Conservation (phyloP, 2,329 filamentous ascomycete genomes). For the Lizonia empirigonia region DNA sequence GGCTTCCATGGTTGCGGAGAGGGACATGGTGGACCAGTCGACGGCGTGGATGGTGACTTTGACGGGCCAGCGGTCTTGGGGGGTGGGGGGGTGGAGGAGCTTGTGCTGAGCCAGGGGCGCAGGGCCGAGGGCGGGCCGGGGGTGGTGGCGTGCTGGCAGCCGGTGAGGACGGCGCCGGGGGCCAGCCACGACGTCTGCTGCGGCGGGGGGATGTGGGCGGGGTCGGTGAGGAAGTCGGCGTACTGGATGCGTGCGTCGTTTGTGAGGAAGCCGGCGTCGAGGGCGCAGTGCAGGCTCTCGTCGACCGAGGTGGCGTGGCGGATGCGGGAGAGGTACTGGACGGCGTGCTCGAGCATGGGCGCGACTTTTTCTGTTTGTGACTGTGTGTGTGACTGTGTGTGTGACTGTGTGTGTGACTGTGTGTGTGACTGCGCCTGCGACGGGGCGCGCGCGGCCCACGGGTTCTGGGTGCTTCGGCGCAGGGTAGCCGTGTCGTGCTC, state of each 20-base stretch:
- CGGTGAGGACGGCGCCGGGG: slow-evolving; percentile 65
- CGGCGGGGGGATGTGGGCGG: slow-evolving; percentile 57
- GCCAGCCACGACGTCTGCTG: slow-evolving; percentile 65
- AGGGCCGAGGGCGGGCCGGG: slow-evolving; percentile 10
- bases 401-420: slow-evolving; percentile 33
- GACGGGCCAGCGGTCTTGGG: slow-evolving; percentile 69
- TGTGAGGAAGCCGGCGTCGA: slow-evolving; percentile 60
- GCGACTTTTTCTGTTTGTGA: slow-evolving; percentile 34
- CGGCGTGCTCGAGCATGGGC: slow-evolving; percentile 60
- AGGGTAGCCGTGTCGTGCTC: slow-evolving; percentile 31
- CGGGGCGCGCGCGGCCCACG: slow-evolving; percentile 35
- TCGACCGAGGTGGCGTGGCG: slow-evolving; percentile 60
- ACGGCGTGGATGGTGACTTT: slow-evolving; percentile 69
- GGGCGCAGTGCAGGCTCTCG: slow-evolving; percentile 60
- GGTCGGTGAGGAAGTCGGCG: slow-evolving; percentile 65
- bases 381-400: slow-evolving; percentile 32
- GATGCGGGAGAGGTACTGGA: slow-evolving; percentile 66
- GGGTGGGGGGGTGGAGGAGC: slow-evolving; percentile 37
- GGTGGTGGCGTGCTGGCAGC: slow-evolving; percentile 63
- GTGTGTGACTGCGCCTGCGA: slow-evolving; percentile 27
- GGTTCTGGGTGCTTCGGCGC: slow-evolving; percentile 34
- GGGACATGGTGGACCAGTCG: slow-evolving; percentile 64
- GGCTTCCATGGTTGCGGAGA: slow-evolving; percentile 72
- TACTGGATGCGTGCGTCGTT: slow-evolving; percentile 57
- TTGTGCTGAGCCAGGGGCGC: slow-evolving; percentile 49